These are phyloP conservation scores for Spathaspora sp. DNA, from an alignment of 805 yeast genomes.

Conservation along the genomic window DNA sequence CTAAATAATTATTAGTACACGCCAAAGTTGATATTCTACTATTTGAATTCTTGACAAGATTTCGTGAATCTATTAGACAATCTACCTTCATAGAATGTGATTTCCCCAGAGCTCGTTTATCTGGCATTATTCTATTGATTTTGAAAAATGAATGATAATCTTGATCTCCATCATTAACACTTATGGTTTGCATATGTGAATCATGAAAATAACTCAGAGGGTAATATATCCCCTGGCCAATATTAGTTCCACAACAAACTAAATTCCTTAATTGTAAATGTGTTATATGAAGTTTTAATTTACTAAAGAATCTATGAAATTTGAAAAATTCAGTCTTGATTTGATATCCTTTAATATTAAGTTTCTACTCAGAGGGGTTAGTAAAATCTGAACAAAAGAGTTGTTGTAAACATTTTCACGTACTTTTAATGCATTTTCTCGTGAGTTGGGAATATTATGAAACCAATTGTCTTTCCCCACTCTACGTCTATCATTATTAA, in stretches of 20 bases:
- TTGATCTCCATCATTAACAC: conserved; percentile 13
- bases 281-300: conserved; percentile 45
- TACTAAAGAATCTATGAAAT: conserved; percentile 37
- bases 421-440: conserved; percentile 31
- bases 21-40: conserved; percentile 48
- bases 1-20: conserved; percentile 38
- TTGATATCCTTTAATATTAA: conserved; percentile 14
- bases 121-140: conserved; percentile 31
- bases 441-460: conserved; percentile 31
- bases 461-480: conserved; percentile 37
- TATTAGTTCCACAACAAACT: conserved; percentile 35
- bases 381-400: conserved; percentile 9
- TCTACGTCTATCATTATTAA: conserved; percentile 29
- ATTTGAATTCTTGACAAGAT: conserved; percentile 22
- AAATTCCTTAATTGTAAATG: conserved; percentile 58
- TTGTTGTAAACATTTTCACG: conserved; percentile 12
- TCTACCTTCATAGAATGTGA: conserved; percentile 28
- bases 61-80: conserved; percentile 35
- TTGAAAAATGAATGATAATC: conserved; percentile 32
- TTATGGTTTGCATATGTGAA: conserved; percentile 23
- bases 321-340: conserved; percentile 33
- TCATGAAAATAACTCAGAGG: conserved; percentile 34
- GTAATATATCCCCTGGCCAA: conserved; percentile 34
- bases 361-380: conserved; percentile 19
- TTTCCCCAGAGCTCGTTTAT: conserved; percentile 11